These are phyloP conservation scores for Immersiporthe knoxdaviesiana DNA, from an alignment of 2,329 filamentous ascomycete species.

Conservation along the genomic window DNA sequence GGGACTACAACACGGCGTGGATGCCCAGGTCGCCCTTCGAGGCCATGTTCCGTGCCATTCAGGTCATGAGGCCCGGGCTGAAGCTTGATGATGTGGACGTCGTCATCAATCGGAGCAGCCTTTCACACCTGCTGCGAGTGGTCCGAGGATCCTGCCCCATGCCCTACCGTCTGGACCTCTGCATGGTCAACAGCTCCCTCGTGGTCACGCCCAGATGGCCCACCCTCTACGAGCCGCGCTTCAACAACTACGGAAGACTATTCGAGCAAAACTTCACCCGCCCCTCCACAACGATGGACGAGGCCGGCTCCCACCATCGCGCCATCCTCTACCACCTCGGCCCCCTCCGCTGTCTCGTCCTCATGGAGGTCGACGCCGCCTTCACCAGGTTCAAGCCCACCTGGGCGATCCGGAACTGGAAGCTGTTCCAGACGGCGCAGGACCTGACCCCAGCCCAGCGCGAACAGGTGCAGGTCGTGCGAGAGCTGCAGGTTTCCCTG, in stretches of 20 bases:
- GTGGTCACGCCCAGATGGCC: conserved; percentile 20
- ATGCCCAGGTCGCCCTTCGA: conserved; percentile 35
- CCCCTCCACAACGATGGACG: not conserved
- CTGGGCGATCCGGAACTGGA: not conserved
- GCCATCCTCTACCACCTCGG: conserved; percentile 25
- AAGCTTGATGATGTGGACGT: conserved; percentile 38
- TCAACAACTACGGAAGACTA: not conserved
- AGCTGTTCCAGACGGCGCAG: not conserved
- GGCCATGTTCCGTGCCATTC: conserved; percentile 36
- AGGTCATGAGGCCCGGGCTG: conserved; percentile 32
- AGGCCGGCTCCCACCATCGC: conserved; percentile 18
- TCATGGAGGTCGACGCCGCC: conserved; percentile 22
- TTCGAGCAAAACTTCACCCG: conserved; percentile 21
- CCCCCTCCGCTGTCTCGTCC: conserved; percentile 21
- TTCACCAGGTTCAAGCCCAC: not conserved
- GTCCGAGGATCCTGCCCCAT: not conserved
- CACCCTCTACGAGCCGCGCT: not conserved
- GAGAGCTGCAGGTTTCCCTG: not conserved
- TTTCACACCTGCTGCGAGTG: conserved; percentile 35
- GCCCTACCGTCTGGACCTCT: conserved; percentile 21
- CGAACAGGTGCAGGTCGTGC: not conserved
- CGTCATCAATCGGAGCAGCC: conserved; percentile 36
- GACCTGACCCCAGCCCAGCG: not conserved
- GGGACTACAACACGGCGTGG: conserved; percentile 20
- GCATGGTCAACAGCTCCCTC: conserved; percentile 23